Conservation (phyloP, 495 filamentous ascomycete genomes). For the Talaromyces wortmannii region DNA sequence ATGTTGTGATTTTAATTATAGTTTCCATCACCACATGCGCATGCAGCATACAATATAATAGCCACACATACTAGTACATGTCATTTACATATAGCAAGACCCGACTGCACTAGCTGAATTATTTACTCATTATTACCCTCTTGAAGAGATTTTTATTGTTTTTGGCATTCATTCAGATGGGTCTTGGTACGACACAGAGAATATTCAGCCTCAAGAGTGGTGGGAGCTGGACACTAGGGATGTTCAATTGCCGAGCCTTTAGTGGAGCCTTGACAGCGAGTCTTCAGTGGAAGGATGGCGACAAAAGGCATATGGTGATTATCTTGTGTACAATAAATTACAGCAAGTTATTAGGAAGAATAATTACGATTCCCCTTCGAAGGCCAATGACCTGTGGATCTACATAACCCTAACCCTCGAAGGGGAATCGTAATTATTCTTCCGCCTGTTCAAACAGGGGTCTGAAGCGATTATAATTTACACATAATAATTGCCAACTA, state of each 20-base stretch:
- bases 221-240: not conserved
- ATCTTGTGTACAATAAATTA: not conserved
- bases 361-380: too few species aligned
- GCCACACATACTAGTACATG: too few species aligned
- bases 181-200: not conserved
- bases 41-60: too few species aligned
- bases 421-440: too few species aligned
- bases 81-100: too few species aligned
- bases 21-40: too few species aligned
- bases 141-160: not conserved
- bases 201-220: not conserved
- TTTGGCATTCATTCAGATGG: not conserved
- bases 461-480: too few species aligned
- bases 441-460: too few species aligned
- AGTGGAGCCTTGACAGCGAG: not conserved
- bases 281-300: not conserved
- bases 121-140: not conserved
- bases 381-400: too few species aligned
- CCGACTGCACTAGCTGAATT: not conserved
- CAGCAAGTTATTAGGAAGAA: not conserved
- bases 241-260: not conserved
- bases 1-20: too few species aligned
- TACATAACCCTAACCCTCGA: too few species aligned
- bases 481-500: too few species aligned
- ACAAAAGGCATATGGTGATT: not conserved